Evolutionary conservation across 495 filamentous ascomycete species (phyloP), one percentile per base, ranked within the genome.

Genomic region (Cercophora samala): DNA sequence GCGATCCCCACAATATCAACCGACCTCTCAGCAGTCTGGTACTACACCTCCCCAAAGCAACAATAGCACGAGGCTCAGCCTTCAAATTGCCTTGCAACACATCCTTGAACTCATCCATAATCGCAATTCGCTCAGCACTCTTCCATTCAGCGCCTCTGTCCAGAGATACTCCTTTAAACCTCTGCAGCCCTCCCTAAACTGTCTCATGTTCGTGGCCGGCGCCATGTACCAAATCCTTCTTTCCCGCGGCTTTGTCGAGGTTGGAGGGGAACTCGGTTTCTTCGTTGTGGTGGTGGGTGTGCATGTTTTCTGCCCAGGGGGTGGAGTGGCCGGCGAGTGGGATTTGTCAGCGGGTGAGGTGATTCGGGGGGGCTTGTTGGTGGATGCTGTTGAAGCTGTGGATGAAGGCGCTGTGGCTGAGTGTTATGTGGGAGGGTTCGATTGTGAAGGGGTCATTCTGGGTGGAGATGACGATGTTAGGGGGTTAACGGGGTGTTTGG

Each of bases 61-160:
- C 69, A 65, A 80, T 77, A 18, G 73, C 70, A 21, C 64, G 21
- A 26, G 76, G 75, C 66, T 81, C 79, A 23, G 69, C 64, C 42
- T 75, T 69, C 62, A 81, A 70, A 70, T 79, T 78, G 24, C 25
- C 32, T 29, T 76, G 51, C 21, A 81, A 69, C 1, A 73, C 59
- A 5, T 74, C 72, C 64, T 77, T 69, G 71, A 80, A 79, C 6
- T 60, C 60, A 56, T 69, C 64, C 77, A 81, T 75, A 61, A 78
- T 78, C 17, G 55, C 59, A 15, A 74, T 60, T 18, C 80, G 71
- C 25, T 68, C 66, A 26, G 58, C 64, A 42, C 56, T 66, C 21
- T 66, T 66, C 65, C 75, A 77, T 3, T 58, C 54, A 8, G 60
- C 67, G 64, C 60, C 59, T 17, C 64, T 58, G 32, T 53, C 72